Evolutionary conservation across 2,329 filamentous ascomycete genomes (phyloP).

Genomic region (Aspergillus phoenicis): DNA sequence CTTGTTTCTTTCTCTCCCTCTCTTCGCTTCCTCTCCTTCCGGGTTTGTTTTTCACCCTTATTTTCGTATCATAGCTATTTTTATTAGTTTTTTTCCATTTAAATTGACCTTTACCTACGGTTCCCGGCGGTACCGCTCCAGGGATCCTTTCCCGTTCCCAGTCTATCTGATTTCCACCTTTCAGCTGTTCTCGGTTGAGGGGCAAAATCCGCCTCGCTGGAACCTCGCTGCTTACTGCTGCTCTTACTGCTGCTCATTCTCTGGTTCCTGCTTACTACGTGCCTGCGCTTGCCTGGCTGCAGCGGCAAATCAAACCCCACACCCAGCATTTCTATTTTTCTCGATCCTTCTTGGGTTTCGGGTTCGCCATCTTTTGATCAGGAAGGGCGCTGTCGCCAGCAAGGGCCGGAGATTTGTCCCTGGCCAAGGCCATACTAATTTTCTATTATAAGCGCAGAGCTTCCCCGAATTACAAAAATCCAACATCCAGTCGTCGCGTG

Average conservation of each 20-base stretch:
- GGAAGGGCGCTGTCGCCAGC: conserved; percentile 21
- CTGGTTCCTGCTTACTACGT: conserved; percentile 1
- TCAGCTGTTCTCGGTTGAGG: conserved; percentile 3
- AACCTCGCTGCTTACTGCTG: background rate
- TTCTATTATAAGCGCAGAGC: conserved; percentile 6
- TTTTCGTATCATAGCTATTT: background rate
- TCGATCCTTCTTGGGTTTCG: conserved; percentile 4
- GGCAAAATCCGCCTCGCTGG: conserved; percentile 6
- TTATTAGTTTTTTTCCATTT: background rate
- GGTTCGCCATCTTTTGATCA: conserved; percentile 4
- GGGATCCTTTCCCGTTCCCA: conserved; percentile 2
- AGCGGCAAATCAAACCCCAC: conserved; percentile 31
- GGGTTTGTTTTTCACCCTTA: background rate
- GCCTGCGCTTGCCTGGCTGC: conserved; percentile 35
- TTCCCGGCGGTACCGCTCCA: background rate
- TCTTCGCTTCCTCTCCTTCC: background rate
- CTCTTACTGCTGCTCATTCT: background rate
- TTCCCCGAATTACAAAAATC: background rate
- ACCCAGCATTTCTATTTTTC: conserved; percentile 20
- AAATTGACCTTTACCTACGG: background rate
- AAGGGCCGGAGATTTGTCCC: conserved; percentile 21
- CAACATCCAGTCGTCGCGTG: background rate
- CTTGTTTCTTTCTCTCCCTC: background rate
- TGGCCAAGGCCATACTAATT: conserved; percentile 1
- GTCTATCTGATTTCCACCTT: background rate